Conservation (phyloP, 1,139 yeast genomes). For the Eremothecium cymbalariae region DNA sequence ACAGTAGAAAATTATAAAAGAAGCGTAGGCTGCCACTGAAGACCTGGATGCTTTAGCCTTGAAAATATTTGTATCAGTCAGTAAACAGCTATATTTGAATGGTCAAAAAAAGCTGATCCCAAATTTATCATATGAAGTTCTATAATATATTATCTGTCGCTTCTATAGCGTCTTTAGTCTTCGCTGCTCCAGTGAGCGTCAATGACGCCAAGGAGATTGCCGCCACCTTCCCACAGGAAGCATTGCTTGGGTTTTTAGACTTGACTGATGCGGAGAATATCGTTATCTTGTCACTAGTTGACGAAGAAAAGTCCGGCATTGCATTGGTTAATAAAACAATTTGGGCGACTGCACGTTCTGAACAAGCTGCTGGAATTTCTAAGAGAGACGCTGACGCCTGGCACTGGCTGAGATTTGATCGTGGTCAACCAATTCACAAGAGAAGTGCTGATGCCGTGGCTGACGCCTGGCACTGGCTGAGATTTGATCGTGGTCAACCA, state of each 20-base stretch:
- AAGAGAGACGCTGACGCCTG: constrained; percentile 7
- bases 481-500: constrained; percentile 15
- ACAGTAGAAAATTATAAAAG: no score
- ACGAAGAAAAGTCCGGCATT: constrained; percentile 23
- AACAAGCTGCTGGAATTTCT: constrained; percentile 8
- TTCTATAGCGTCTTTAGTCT: neutral
- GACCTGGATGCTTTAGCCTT: no score
- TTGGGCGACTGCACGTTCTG: constrained; percentile 14
- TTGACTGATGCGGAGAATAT: constrained; percentile 23
- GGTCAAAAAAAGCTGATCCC: no score
- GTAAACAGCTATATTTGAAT: no score
- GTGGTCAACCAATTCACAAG: constrained; percentile 19
- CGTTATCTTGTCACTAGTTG: constrained; percentile 22
- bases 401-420: constrained; percentile 16
- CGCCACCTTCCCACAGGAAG: constrained; percentile 24
- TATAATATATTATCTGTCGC: neutral
- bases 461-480: constrained; percentile 14
- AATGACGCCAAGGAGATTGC: constrained; percentile 5
- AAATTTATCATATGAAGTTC: no score
- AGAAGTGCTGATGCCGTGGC: constrained; percentile 23
- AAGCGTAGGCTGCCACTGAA: no score
- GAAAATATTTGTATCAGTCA: no score
- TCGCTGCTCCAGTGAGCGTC: neutral
- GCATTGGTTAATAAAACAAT: constrained; percentile 28
- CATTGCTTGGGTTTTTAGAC: constrained; percentile 25